Evolutionary conservation across 176 grass and related monocot genomes (phyloP), one percentile per base, ranked within the genome.

Genomic region (Puccinellia tenuiflora): DNA sequence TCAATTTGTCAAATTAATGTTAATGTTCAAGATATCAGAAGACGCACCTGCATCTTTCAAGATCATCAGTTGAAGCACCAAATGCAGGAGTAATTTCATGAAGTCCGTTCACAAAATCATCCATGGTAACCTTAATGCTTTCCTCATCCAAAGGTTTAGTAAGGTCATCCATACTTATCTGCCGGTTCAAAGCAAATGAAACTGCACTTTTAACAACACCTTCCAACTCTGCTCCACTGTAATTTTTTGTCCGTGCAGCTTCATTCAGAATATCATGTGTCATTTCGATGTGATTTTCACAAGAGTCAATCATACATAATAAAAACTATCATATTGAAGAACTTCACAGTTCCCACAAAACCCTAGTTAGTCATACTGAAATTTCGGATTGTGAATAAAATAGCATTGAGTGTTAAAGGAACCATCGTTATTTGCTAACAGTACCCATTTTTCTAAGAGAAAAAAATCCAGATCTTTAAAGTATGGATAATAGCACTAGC

Each of bases 181-280:
- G 96, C 55, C 93, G 87, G 76, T 99, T 93, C 77, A 96, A 85
- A 75, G 93, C 96, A 90, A 46, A 99, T 34, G 96, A 96, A 61
- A 95, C 93, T 33, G 96, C 96, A 75, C 96, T 99, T 86, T 99
- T 96, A 33, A 99, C 96, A 82, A 99, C 93, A 85, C 96, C 96
- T 91, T 99, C 92, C 64, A 99, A 77, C 84, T 96, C 96, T 68
- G 96, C 96, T 87, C 96, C 96, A 83, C 89, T 99, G 67, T 92
- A 99, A 79, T 99, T 99, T 84, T 99, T 99, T 22, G 96, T 96
- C 17, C 93, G 61, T 84, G 96, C 96, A 84, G 96, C 96, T 99
- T 74, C 92, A 97, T 73, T 79, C 38, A 84, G 59, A 34, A 84
- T 25, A 90, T 31, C 31, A 75, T 37, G 63, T 50, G n/a, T 50